Evolutionary conservation across 2,329 filamentous ascomycete species (phyloP), one percentile per base, ranked within the genome.

Genomic region (Cercospora zeina): DNA sequence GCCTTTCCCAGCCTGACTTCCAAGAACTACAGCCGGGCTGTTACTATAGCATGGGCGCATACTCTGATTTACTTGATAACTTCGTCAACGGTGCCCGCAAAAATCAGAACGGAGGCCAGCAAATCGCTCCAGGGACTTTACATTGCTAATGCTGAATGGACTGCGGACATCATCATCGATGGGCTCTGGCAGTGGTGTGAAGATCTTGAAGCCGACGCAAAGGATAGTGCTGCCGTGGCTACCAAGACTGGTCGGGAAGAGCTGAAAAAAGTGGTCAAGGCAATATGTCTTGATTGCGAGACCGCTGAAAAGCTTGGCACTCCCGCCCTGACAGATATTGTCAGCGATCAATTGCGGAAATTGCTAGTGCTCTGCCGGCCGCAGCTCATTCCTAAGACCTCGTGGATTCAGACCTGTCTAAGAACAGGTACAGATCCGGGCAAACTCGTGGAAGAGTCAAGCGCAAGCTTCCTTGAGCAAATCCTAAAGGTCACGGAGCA

Each of bases 351-450:
- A 73, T 86, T 96, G 69, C 85, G 92, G 66, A 84, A 85, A 5
- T 78, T 97, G 3, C 79, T 96, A 16, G 87, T 96, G 16, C 80
- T 99, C 27, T 89, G 89, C 60, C 89, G 91, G 24, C 82, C 87
- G 19, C 87, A 93, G 63, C 78, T 99, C 36, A 84, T 97, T 62
- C 88, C 91, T 0, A 85, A 85, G 62, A 82, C 87, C 19, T 90
- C 85, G 64, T 99, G 96, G 96, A 97, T 99, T 71, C 88, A 95
- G 45, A 78, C 92, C 2, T 96, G 91, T 71, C 82, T 97, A 59
- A 86, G 86, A 63, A 88, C 89, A 67, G 88, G 88, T 11, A 80
- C 91, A 11, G 95, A 99, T 74, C 95, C 95, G 4, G 93, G 93
- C 16, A 80, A 84, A 21, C 82, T 99, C 61, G 90, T 89, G 2